phyloP scores from a whole-genome alignment of 345 rosid genomes.

The Heritiera fomes region DNA sequence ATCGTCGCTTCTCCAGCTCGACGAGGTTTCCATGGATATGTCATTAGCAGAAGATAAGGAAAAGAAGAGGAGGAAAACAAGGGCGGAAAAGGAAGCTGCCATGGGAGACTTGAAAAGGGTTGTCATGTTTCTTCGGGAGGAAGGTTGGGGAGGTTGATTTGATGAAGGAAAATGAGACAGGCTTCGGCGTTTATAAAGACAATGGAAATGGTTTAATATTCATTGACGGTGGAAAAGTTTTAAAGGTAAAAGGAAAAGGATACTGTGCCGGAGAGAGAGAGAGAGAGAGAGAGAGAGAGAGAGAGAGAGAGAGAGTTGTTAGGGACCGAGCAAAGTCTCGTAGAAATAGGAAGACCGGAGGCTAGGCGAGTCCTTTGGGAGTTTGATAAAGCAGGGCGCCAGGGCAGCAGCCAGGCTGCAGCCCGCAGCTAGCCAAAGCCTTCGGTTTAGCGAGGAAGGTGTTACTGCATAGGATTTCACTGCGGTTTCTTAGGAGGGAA shows the following conservation, averaged over 20 bases:
- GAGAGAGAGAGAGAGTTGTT: background rate
- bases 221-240: background rate
- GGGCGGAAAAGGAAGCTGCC: conserved; percentile 15
- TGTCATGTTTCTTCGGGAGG: conserved; percentile 19
- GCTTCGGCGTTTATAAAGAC: conserved; percentile 15
- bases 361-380: conserved; percentile 9
- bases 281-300: conserved; percentile 5
- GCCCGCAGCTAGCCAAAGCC: background rate
- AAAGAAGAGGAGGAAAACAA: conserved; percentile 32
- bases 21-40: conserved; percentile 39
- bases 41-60: conserved; percentile 45
- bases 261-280: background rate
- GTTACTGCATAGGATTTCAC: background rate
- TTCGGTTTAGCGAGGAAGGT: background rate
- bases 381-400: background rate
- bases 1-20: conserved; percentile 59
- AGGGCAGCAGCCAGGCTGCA: background rate
- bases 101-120: conserved; percentile 23
- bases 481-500: background rate
- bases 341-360: background rate
- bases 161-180: background rate
- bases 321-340: background rate
- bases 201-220: background rate
- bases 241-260: background rate
- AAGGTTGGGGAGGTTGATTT: background rate